Conservation (phyloP, 176 grass and related monocot genomes). For the Otatea glauca region DNA sequence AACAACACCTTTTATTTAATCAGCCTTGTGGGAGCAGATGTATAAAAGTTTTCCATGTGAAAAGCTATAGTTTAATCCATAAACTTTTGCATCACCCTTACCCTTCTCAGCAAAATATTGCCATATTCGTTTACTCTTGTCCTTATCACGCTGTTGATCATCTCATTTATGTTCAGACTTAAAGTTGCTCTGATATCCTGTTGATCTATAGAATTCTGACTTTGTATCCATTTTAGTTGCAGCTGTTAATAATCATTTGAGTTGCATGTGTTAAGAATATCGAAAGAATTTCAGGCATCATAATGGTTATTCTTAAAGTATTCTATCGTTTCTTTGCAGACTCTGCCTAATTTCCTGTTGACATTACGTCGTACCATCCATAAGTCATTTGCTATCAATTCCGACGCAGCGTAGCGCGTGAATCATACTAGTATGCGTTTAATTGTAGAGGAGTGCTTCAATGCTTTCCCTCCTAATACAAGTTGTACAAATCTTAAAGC, state of each 20-base stretch:
- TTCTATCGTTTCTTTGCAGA: too few relatives aligned
- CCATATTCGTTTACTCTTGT: too few relatives aligned
- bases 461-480: too few relatives aligned
- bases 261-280: not conserved
- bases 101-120: too few relatives aligned
- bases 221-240: not conserved
- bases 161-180: not conserved
- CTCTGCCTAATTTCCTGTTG: too few relatives aligned
- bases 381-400: too few relatives aligned
- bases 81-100: not conserved
- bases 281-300: slow-evolving; percentile 7
- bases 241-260: not conserved
- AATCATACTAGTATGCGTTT: too few relatives aligned
- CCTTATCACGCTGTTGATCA: too few relatives aligned
- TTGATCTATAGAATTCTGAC: not conserved
- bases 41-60: slow-evolving; percentile 22
- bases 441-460: too few relatives aligned
- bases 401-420: too few relatives aligned
- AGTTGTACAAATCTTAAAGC: too few relatives aligned
- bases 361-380: too few relatives aligned
- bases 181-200: not conserved
- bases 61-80: not conserved
- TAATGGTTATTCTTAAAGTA: not conserved
- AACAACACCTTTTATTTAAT: not conserved
- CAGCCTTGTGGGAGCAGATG: not conserved